Evolutionary conservation across 2,329 filamentous ascomycete species (phyloP), one percentile per base, ranked within the genome.

Genomic region (Penicillium psychrosexuale): DNA sequence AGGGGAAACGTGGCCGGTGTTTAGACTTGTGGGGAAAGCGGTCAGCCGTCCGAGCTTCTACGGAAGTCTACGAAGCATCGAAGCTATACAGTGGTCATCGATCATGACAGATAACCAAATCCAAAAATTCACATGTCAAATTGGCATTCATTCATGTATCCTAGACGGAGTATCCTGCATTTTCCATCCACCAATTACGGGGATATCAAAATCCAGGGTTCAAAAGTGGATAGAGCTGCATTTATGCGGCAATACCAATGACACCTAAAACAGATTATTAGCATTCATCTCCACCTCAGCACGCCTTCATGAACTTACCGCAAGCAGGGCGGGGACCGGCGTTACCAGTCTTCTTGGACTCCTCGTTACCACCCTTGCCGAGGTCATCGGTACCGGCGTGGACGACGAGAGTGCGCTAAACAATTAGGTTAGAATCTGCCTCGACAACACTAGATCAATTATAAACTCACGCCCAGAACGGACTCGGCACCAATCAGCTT

Each of bases 271-370:
- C 47, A 27, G 19, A 1, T 17, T 5, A 47, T 63, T 36, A 66
- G 51, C 51, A 47, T 47, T 37, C 38, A 52, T 48, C 51, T 47
- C 51, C 22, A 22, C 27, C 12, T n/a, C 12, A 52, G 22, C 15
- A 19, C 28, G 3, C 8, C 5, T 43, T 39, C 1, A 44, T 33
- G 15, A 37, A 77, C 84, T 74, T 84, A 90, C 94, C 94, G 80
- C 94, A 99, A 75, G 94, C 94, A 74, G 94, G 94, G 73, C 94
- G 90, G 68, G 81, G 77, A 70, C 94, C 94, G 73, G 94, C 94
- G 76, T 97, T 99, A 66, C 94, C 94, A 64, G 94, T 99, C 88
- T 95, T 97, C 83, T 95, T 91, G 71, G 91, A 96, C 82, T 97
- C 91, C 80, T 93, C 90, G 80, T 90, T 87, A 67, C 80, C 90